Percentiles rank a stretch among this genome's conserved stretches.
Evolutionary conservation across 495 filamentous ascomycete species (phyloP).

Genomic region (Podospora fimiseda): DNA sequence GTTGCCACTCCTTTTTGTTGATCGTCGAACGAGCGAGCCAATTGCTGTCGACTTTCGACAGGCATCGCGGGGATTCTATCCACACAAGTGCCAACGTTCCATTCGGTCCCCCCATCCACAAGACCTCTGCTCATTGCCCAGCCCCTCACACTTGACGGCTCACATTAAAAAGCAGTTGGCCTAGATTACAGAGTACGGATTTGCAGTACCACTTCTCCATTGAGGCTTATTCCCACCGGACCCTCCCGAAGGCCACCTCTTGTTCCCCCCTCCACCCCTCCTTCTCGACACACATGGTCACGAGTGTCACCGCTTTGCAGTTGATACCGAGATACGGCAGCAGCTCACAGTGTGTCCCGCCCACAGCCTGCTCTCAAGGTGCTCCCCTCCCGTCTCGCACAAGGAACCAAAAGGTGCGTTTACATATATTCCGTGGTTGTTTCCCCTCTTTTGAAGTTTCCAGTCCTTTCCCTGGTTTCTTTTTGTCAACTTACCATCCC

Average conservation of each 20-base stretch:
- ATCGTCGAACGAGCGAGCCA: not conserved
- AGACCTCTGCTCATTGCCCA: too few relatives aligned
- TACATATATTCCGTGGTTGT: not conserved
- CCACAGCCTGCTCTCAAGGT: too few relatives aligned
- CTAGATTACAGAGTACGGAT: too few relatives aligned
- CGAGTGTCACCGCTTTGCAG: conserved; percentile 11
- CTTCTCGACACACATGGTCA: conserved; percentile 3
- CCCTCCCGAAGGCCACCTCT: conserved; percentile 1
- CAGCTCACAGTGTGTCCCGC: too few relatives aligned
- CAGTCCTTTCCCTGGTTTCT: not conserved
- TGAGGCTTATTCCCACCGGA: conserved; percentile 14
- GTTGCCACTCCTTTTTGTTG: not conserved
- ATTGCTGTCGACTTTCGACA: not conserved
- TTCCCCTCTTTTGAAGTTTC: not conserved
- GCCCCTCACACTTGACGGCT: too few relatives aligned
- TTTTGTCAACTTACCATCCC: conserved; percentile 4
- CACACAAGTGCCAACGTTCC: conserved; percentile 2
- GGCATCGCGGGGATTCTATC: conserved; percentile 14
- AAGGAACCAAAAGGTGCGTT: too few relatives aligned
- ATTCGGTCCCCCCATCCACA: not conserved
- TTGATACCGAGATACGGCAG: not conserved
- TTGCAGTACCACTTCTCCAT: not conserved
- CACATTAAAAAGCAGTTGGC: too few relatives aligned
- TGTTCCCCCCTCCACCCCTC: not conserved
- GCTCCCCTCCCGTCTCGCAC: too few relatives aligned